Evolutionary conservation across 192 early-diverging fungal genomes (phyloP), one percentile per base, ranked within the genome.

Genomic region (Rhizophagus sp.): DNA sequence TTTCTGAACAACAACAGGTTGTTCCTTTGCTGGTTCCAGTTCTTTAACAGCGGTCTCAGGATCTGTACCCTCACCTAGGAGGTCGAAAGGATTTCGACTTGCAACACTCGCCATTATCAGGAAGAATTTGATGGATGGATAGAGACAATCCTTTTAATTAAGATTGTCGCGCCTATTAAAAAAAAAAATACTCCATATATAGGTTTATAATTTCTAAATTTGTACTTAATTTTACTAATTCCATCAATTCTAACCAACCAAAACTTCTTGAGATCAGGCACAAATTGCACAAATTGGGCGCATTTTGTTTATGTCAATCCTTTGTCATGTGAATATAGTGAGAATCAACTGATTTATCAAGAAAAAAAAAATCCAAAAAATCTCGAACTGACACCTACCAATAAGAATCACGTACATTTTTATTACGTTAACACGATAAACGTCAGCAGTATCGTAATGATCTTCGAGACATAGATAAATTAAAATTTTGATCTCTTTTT

Each of bases 91-190:
- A 61, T 78, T 78, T 17, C 39, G 76, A 67, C 64, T 67, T 44
- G 27, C 65, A 34, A 78, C 64, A 68, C 64, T 67, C 25, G 76
- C 24, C 76, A 78, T 78, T 63, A 63, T 39, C 7, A 39, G 15
- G 36, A 63, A 62, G 17, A 15, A 41, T 36, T 78, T 39, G 76
- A 68, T 78, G 76, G 76, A 78, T 78, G 65, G 47, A 39, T 50
- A 24, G 47, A 15, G 67, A 69, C 67, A 69, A 73, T 49, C 41
- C 22, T 41, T 64, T 2, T 24, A 62, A 44, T 64, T 17, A 41
- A 41, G 73, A 75, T 75, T 76, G 61, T 63, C 75, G 75, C 75
- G 61, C 75, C 39, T 64, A 62, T 73, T 22, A 52, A 52, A 52
- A 52, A 52, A 57, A 57, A 57, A 57, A 57, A 57, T 57, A 5